phyloP scores from a whole-genome alignment of 495 filamentous ascomycete genomes.

The Hyaloscypha hepaticicola region DNA sequence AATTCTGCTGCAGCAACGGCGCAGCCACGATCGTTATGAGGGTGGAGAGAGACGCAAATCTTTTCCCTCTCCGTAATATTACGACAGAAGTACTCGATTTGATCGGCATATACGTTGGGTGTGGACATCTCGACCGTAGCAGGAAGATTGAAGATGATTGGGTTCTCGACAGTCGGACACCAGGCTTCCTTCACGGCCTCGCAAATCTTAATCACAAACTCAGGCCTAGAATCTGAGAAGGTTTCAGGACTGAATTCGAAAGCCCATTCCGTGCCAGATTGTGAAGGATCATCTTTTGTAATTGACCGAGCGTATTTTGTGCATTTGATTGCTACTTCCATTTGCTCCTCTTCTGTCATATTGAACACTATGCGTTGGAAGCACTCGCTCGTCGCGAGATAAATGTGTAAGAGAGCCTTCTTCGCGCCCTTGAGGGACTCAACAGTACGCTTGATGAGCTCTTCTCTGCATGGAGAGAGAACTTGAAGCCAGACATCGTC shows the following conservation, averaged over 20 bases:
- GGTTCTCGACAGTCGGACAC: conserved; percentile 77
- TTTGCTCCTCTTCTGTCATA: conserved; percentile 76
- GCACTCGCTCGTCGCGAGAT: conserved; percentile 91
- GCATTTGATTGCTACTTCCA: conserved; percentile 83
- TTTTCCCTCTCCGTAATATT: conserved; percentile 78
- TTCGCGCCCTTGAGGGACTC: conserved; percentile 86
- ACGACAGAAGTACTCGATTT: conserved; percentile 93
- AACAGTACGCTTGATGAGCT: conserved; percentile 88
- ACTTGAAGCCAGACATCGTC: conserved; percentile 97
- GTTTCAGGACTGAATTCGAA: conserved; percentile 97
- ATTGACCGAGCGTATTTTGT: conserved; percentile 83
- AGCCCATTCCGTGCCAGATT: conserved; percentile 78
- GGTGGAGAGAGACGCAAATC: conserved; percentile 80
- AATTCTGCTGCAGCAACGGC: conserved; percentile 84
- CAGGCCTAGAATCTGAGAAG: conserved; percentile 87
- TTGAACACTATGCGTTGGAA: conserved; percentile 89
- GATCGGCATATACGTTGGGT: conserved; percentile 94
- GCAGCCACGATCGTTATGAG: conserved; percentile 94
- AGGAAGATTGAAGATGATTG: conserved; percentile 96
- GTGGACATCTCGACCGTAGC: conserved; percentile 96
- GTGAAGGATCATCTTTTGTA: conserved; percentile 89
- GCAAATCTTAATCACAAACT: conserved; percentile 81
- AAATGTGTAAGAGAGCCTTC: conserved; percentile 96
- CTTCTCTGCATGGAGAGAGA: conserved; percentile 87
- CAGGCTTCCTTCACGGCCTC: conserved; percentile 96